phyloP scores from a whole-genome alignment of 2,329 filamentous ascomycete species.

The Nemania serpens region DNA sequence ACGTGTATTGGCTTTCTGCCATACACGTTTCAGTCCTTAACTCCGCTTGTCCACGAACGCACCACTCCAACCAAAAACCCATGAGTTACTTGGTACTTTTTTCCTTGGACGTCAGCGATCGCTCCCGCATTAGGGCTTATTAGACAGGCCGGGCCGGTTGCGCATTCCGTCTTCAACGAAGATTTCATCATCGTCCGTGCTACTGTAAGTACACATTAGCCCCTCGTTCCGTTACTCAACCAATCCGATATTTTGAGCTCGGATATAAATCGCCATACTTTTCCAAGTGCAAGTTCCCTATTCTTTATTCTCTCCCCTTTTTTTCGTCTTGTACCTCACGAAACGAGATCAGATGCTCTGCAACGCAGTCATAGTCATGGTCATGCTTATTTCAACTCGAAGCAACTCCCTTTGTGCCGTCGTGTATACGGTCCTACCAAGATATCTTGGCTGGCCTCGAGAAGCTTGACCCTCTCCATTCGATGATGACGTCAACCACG shows the following conservation, averaged over 20 bases:
- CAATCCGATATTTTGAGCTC: no score
- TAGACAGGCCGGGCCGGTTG: neutral
- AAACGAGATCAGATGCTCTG: neutral
- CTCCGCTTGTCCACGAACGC: no score
- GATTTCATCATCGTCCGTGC: neutral
- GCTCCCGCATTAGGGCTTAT: neutral
- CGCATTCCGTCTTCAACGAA: neutral
- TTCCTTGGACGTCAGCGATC: constrained; percentile 3
- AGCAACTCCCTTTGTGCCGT: no score
- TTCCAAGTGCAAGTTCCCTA: no score
- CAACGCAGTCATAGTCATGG: no score
- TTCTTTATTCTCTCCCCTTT: no score
- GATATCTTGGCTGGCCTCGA: neutral
- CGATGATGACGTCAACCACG: constrained; percentile 6
- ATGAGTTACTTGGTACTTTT: no score
- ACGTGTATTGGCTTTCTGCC: constrained; percentile 13
- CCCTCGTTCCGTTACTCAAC: neutral
- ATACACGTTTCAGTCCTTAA: constrained; percentile 19
- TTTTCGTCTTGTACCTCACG: neutral
- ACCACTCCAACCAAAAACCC: no score
- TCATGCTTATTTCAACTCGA: no score
- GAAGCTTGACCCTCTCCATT: neutral
- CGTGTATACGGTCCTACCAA: neutral
- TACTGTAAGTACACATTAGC: neutral
- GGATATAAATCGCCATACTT: no score